Evolutionary conservation across 805 yeast genomes (phyloP).

Genomic region (Metschnikowia gelsemii): DNA sequence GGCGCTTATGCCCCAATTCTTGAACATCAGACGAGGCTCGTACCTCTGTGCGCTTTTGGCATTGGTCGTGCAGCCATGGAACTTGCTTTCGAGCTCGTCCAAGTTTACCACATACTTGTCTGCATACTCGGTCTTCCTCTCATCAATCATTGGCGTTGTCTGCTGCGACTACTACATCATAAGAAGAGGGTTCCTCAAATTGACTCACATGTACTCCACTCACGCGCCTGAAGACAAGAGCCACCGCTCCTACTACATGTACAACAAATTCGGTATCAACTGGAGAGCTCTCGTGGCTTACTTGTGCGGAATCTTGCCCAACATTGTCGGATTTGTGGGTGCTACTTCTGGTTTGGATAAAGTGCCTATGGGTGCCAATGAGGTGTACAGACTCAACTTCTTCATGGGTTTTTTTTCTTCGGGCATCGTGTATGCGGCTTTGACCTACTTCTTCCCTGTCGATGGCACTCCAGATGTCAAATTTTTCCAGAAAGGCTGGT

Average conservation of each 20-base stretch:
- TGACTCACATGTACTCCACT: slow-evolving; percentile 63
- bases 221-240: slow-evolving; percentile 34
- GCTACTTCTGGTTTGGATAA: slow-evolving; percentile 61
- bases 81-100: slow-evolving; percentile 60
- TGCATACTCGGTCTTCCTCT: slow-evolving; percentile 79
- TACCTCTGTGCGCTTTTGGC: slow-evolving; percentile 73
- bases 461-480: slow-evolving; percentile 34
- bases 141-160: slow-evolving; percentile 79
- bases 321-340: slow-evolving; percentile 85
- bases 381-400: slow-evolving; percentile 71
- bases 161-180: slow-evolving; percentile 63
- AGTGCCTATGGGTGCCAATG: slow-evolving; percentile 77
- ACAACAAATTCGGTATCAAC: slow-evolving; percentile 62
- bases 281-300: slow-evolving; percentile 87
- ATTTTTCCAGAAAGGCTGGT: slow-evolving; percentile 57
- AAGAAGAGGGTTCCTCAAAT: slow-evolving; percentile 66
- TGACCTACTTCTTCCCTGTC: slow-evolving; percentile 56
- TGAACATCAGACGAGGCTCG: slow-evolving; percentile 79
- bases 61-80: slow-evolving; percentile 79
- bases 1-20: slow-evolving; percentile 59
- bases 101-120: slow-evolving; percentile 77
- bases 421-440: slow-evolving; percentile 50
- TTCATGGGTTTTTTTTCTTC: slow-evolving; percentile 72
- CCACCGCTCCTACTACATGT: slow-evolving; percentile 51
- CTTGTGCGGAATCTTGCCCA: slow-evolving; percentile 75